Evolutionary conservation across 2,329 filamentous ascomycete genomes (phyloP), one percentile per base, ranked within the genome.

Genomic region (Cercospora janseana): DNA sequence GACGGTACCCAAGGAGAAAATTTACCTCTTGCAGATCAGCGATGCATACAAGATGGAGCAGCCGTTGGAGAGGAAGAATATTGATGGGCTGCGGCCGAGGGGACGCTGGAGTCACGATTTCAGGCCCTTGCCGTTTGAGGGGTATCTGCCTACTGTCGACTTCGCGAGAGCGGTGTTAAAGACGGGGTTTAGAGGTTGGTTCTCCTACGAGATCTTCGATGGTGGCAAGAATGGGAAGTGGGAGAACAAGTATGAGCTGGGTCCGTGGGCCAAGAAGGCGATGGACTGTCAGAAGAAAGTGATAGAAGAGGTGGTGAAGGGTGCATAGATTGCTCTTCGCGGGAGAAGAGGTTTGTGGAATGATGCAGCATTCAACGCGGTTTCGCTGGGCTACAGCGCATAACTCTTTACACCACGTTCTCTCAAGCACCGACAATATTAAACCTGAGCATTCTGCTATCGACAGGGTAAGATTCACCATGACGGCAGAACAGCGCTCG

Each of bases 121-220:
- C 54, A 72, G 87, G 16, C 85, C 86, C 0, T 66, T 88, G 51
- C 85, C 86, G 0, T 88, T 81, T 58, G 77, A 83, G 49, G 87
- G 86, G 0, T 89, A 88, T 63, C 66, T 91, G 27, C 86, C 85
- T 0, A 78, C 88, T 18, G 73, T 77, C 8, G 79, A 82, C 40
- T 81, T 89, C 46, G 70, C 83, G 1, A 75, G 72, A 52, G 85
- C 85, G 2, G 84, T 90, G 1, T 63, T 88, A 20, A 71, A 71
- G 49, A 89, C 86, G 0, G 85, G 86, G 0, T 86, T 86, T 54
- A 69, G 79, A 32, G 79, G 78, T 0, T 87, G 80, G 79, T 78
- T 88, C 54, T 83, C 80, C 0, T 79, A 86, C 51, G 85, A 88
- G 66, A 79, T 87, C 0, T 88, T 88, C 65, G 84, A 88, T 63